These are phyloP conservation scores for Lachnellula suecica DNA, from an alignment of 2,329 filamentous ascomycete species.

Conservation along the genomic window DNA sequence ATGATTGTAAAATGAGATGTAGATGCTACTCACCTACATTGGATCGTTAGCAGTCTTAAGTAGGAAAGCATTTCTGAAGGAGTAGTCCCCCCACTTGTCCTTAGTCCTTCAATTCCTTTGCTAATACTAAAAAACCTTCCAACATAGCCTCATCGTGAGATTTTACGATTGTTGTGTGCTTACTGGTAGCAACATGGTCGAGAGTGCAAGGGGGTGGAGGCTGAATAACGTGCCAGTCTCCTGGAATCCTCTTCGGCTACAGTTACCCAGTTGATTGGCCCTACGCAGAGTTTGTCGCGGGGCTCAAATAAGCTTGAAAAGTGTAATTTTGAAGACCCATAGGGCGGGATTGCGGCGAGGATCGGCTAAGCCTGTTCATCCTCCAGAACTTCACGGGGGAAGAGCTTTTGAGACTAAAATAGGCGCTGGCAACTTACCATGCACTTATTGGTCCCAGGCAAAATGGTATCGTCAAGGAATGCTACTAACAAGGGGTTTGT, in stretches of 20 bases:
- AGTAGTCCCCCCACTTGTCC: background rate
- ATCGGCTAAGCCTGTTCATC: background rate
- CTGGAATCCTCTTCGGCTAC: no score
- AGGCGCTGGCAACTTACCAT: background rate
- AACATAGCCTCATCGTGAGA: background rate
- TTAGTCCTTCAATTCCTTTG: background rate
- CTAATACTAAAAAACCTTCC: background rate
- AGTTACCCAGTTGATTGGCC: no score
- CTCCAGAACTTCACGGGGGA: no score
- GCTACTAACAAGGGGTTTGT: no score
- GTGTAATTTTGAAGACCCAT: background rate
- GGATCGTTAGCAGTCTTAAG: background rate
- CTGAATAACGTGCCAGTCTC: no score
- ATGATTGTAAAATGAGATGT: background rate
- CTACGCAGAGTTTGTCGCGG: no score
- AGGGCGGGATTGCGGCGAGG: background rate
- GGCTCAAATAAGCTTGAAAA: background rate
- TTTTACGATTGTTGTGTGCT: background rate
- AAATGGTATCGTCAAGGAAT: no score
- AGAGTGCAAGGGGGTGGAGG: no score
- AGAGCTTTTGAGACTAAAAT: background rate
- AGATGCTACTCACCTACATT: background rate
- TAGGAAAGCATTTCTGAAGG: background rate
- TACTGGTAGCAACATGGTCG: background rate
- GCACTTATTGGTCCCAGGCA: no score